Evolutionary conservation across 352 stramenopile genomes (phyloP).

Genomic region (Phytophthora multivora): DNA sequence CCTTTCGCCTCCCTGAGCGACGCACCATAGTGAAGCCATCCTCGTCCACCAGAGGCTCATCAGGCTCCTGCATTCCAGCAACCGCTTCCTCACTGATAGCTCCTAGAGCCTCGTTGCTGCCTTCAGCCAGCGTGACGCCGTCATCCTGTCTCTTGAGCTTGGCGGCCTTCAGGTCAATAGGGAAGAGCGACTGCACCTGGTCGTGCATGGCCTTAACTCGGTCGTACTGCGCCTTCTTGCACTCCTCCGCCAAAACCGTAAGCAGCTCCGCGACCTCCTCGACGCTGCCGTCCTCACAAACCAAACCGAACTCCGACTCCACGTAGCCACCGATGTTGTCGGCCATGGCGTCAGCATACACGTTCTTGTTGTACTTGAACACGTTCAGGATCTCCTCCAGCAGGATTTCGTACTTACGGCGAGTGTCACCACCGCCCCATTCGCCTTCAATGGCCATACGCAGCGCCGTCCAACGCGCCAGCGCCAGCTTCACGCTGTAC

Average conservation of each 20-base stretch:
- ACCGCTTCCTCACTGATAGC: slow-evolving; percentile 41
- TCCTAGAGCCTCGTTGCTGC: slow-evolving; percentile 16
- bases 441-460: slow-evolving; percentile 86
- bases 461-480: slow-evolving; percentile 83
- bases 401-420: slow-evolving; percentile 83
- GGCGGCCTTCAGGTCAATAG: slow-evolving; percentile 81
- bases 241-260: slow-evolving; percentile 71
- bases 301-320: slow-evolving; percentile 74
- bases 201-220: slow-evolving; percentile 74
- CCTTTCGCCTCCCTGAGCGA: slow-evolving; percentile 69
- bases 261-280: slow-evolving; percentile 74
- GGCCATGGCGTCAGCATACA: slow-evolving; percentile 70
- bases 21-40: slow-evolving; percentile 81
- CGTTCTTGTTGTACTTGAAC: slow-evolving; percentile 82
- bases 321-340: slow-evolving; percentile 78
- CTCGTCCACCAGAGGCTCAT: slow-evolving; percentile 52
- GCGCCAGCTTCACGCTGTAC: slow-evolving; percentile 77
- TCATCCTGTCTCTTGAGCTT: slow-evolving; percentile 63
- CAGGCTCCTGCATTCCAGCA: slow-evolving; percentile 25
- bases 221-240: slow-evolving; percentile 76
- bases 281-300: slow-evolving; percentile 82
- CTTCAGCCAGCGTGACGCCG: slow-evolving; percentile 20
- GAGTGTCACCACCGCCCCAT: slow-evolving; percentile 82
- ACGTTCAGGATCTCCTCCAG: slow-evolving; percentile 78
- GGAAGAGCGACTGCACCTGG: slow-evolving; percentile 71